A percentile compares a stretch with the other conserved stretches of the same genome.
Evolutionary conservation across 495 filamentous ascomycete species (phyloP).

Genomic region (Penicillium crystallinum): DNA sequence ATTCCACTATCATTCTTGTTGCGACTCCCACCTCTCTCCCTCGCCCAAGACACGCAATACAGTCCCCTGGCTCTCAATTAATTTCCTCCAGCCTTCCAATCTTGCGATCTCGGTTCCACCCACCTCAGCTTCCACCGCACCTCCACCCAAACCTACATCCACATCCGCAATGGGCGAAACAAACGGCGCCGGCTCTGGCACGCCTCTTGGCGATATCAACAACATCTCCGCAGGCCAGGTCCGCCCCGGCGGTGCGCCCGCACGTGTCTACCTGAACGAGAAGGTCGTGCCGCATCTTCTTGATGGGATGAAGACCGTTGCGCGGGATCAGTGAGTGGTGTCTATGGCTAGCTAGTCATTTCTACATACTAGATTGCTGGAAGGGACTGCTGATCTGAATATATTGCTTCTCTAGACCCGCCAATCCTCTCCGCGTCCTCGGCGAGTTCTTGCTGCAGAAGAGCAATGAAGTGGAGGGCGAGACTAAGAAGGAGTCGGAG

Average conservation of each 20-base stretch:
- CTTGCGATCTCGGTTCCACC: not conserved
- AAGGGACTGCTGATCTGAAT: not conserved
- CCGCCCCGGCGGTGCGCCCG: conserved; percentile 72
- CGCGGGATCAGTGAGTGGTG: conserved; percentile 69
- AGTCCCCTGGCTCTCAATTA: not conserved
- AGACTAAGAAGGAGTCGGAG: conserved; percentile 16
- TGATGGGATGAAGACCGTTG: conserved; percentile 88
- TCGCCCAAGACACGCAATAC: not conserved
- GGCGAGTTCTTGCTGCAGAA: conserved; percentile 82
- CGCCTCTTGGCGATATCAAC: conserved; percentile 36
- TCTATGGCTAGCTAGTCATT: not conserved
- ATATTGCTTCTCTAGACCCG: conserved; percentile 42
- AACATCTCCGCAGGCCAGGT: conserved; percentile 37
- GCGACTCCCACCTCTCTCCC: not conserved
- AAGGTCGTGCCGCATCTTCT: conserved; percentile 79
- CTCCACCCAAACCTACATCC: conserved; percentile 5
- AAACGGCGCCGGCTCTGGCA: conserved; percentile 23
- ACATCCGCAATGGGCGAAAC: conserved; percentile 20
- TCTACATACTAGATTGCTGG: too few species aligned
- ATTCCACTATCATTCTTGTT: not conserved
- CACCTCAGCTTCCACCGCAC: not conserved
- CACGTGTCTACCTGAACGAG: conserved; percentile 82
- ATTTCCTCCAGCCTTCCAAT: not conserved
- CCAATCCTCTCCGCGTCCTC: conserved; percentile 78
- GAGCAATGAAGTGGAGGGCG: conserved; percentile 66